A percentile compares a stretch with the other conserved stretches of the same genome.
Conservation (phyloP, 2,329 filamentous ascomycete genomes). For the Cladosporium sp. region DNA sequence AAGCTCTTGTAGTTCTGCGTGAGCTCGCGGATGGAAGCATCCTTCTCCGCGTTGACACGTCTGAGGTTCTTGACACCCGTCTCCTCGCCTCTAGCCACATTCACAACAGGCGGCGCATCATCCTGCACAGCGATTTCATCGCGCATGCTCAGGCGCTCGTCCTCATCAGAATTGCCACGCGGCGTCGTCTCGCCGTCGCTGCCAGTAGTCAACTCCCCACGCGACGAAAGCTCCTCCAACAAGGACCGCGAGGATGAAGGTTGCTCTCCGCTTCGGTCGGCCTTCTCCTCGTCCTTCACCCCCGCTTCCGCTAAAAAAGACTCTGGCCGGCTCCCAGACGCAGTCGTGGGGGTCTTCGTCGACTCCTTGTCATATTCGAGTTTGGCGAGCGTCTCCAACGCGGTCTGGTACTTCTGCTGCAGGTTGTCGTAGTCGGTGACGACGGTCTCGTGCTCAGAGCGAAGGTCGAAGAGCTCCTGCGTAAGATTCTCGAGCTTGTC, state of each 20-base stretch:
- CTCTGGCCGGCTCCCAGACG: slow-evolving; percentile 55
- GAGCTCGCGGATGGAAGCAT: slow-evolving; percentile 66
- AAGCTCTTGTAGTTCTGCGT: slow-evolving; percentile 75
- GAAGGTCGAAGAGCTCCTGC: slow-evolving; percentile 84
- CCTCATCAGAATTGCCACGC: not conserved
- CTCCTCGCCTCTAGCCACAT: slow-evolving; percentile 28
- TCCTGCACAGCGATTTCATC: slow-evolving; percentile 12
- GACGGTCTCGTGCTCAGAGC: slow-evolving; percentile 82
- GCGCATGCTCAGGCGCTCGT: slow-evolving; percentile 3
- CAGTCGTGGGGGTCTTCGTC: slow-evolving; percentile 61
- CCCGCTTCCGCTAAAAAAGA: slow-evolving; percentile 80
- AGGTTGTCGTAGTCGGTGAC: slow-evolving; percentile 75
- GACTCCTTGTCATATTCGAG: slow-evolving; percentile 62
- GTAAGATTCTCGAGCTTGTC: slow-evolving; percentile 90
- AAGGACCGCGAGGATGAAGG: slow-evolving; percentile 81
- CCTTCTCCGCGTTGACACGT: slow-evolving; percentile 66
- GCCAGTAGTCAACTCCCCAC: slow-evolving; percentile 62
- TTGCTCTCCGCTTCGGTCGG: slow-evolving; percentile 41
- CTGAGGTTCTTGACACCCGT: slow-evolving; percentile 68
- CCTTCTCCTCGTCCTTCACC: slow-evolving; percentile 61
- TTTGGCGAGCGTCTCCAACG: slow-evolving; percentile 72
- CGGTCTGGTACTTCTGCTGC: slow-evolving; percentile 84
- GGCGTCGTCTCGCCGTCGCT: slow-evolving; percentile 26
- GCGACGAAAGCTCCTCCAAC: slow-evolving; percentile 88
- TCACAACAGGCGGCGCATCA: slow-evolving; percentile 1